A percentile compares a stretch with the other conserved stretches of the same genome.
Evolutionary conservation across 331 rosid genomes (phyloP).

Genomic region (Prunus yedoensis): DNA sequence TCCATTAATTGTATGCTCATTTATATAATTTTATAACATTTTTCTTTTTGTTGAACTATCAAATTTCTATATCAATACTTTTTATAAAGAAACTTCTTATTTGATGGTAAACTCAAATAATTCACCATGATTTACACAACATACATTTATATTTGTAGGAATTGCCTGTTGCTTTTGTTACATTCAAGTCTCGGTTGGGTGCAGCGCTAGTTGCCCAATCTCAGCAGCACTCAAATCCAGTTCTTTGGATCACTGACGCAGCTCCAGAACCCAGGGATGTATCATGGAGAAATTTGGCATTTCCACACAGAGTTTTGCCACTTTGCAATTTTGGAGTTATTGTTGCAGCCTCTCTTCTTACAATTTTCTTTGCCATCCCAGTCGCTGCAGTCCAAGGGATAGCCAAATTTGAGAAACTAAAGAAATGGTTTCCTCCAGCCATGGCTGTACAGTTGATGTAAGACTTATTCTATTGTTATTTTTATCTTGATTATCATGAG

Average conservation of each 20-base stretch:
- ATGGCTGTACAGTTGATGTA: conserved; percentile 81
- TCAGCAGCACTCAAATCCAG: conserved; percentile 78
- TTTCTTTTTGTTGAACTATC: too few species aligned
- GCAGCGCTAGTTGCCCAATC: conserved; percentile 75
- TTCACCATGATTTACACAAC: too few species aligned
- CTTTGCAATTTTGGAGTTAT: conserved; percentile 60
- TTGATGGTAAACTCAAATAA: too few species aligned
- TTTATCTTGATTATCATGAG: neutral
- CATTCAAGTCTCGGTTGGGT: conserved; percentile 74
- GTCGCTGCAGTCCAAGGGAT: conserved; percentile 96
- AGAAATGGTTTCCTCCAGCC: conserved; percentile 94
- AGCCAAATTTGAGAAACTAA: conserved; percentile 81
- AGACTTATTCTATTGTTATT: conserved; percentile 10
- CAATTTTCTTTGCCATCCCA: conserved; percentile 82
- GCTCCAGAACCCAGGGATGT: conserved; percentile 94
- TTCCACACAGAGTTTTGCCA: conserved; percentile 56
- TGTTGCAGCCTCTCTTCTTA: conserved; percentile 70
- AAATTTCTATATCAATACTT: too few species aligned
- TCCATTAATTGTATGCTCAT: too few species aligned
- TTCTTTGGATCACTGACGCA: conserved; percentile 70
- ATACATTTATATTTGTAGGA: conserved; percentile 45
- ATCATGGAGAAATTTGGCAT: conserved; percentile 85
- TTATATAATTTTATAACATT: too few species aligned
- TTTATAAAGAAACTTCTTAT: too few species aligned
- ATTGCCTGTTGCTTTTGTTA: conserved; percentile 75